Percentiles rank a stretch among this genome's conserved stretches.
Conservation (phyloP, 2,329 filamentous ascomycete genomes). For the Nemania sp. region DNA sequence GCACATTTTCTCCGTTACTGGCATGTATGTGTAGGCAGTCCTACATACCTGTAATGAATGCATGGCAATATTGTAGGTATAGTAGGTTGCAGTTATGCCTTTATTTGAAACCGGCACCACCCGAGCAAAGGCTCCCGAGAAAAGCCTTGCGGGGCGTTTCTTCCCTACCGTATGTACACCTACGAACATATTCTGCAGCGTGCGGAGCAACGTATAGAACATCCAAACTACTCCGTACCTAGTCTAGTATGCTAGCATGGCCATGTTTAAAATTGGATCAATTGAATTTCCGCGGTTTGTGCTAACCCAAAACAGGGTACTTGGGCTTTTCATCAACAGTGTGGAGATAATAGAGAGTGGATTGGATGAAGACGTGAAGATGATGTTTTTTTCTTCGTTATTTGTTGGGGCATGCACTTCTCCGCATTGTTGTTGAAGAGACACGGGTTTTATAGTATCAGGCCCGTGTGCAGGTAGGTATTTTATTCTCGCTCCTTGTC, state of each 20-base stretch:
- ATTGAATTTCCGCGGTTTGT: not conserved
- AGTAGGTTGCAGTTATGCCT: too few species aligned
- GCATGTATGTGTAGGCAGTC: too few species aligned
- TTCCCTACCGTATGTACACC: not conserved
- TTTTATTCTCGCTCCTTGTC: not conserved
- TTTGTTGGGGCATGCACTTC: not conserved
- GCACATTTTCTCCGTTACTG: too few species aligned
- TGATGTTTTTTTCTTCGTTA: slow-evolving; percentile 11
- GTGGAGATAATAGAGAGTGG: slow-evolving; percentile 5
- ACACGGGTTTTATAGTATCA: not conserved
- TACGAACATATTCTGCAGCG: not conserved
- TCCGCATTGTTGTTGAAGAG: not conserved
- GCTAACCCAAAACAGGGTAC: slow-evolving; percentile 26
- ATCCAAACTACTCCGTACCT: not conserved
- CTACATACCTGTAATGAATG: too few species aligned
- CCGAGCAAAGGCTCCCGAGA: not conserved
- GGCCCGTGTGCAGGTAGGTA: not conserved
- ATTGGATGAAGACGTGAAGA: slow-evolving; percentile 21
- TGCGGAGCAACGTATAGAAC: slow-evolving; percentile 4
- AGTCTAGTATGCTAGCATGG: not conserved
- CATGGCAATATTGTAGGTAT: too few species aligned
- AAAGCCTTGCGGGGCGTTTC: not conserved
- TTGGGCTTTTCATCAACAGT: slow-evolving; percentile 7
- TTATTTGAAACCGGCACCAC: not conserved
- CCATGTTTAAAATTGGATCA: slow-evolving; percentile 27